Conservation (phyloP, 192 early-diverging fungal species). For the Cetraspora pellucida region DNA sequence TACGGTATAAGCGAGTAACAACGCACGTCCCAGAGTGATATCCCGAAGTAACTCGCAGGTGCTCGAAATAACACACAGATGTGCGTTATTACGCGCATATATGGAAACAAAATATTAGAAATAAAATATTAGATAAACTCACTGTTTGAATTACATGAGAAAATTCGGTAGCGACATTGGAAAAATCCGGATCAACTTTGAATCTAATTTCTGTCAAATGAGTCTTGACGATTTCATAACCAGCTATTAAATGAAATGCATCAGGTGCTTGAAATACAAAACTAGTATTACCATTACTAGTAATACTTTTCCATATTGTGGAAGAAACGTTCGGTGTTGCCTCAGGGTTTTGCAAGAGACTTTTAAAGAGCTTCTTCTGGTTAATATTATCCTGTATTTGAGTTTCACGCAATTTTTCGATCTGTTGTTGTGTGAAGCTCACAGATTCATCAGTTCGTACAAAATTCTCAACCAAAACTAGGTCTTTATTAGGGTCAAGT, state of each 20-base stretch:
- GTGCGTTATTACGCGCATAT: too few species aligned
- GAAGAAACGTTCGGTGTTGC: conserved; percentile 35
- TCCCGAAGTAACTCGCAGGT: too few species aligned
- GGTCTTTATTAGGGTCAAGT: conserved; percentile 28
- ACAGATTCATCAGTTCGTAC: conserved; percentile 34
- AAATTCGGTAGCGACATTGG: conserved; percentile 31
- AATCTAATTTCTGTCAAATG: conserved; percentile 34
- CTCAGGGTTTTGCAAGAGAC: conserved; percentile 26
- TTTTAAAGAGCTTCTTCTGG: conserved; percentile 21
- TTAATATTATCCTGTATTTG: conserved; percentile 5
- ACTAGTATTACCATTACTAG: neutral
- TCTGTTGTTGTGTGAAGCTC: neutral
- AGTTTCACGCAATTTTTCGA: too few species aligned
- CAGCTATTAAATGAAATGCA: conserved; percentile 39
- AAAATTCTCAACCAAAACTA: conserved; percentile 44
- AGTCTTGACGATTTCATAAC: conserved; percentile 26
- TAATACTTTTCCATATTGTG: conserved; percentile 4
- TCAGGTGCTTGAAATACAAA: conserved; percentile 16
- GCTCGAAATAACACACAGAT: too few species aligned
- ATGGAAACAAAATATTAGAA: neutral
- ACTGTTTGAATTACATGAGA: neutral
- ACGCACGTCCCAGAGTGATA: too few species aligned
- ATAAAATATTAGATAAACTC: neutral
- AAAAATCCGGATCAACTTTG: conserved; percentile 38
- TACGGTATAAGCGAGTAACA: too few species aligned